Evolutionary conservation across 2,329 filamentous ascomycete species (phyloP).

Genomic region (Ophiostoma sp.): DNA sequence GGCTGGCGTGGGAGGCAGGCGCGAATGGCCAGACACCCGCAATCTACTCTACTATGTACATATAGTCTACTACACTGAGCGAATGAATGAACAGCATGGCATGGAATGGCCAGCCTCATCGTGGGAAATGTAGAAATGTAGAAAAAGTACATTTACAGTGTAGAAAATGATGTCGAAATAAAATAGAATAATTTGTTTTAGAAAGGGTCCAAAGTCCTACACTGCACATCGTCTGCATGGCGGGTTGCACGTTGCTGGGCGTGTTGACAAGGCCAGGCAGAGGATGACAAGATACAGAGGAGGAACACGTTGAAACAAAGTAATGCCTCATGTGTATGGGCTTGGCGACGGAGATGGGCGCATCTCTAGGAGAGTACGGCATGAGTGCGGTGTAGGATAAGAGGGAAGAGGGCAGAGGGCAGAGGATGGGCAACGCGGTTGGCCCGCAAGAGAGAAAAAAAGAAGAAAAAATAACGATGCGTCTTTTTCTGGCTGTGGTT

Average conservation of each 20-base stretch:
- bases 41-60: background rate
- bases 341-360: conserved; percentile 1
- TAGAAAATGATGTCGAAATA: background rate
- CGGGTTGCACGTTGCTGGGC: conserved; percentile 1
- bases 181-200: background rate
- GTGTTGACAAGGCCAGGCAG: background rate
- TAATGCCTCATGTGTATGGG: background rate
- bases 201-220: conserved; percentile 4
- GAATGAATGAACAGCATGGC: conserved; percentile 2
- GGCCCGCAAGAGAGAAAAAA: conserved; percentile 4
- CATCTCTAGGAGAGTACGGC: background rate
- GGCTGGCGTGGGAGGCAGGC: background rate
- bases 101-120: conserved; percentile 13
- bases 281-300: background rate
- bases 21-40: background rate
- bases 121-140: background rate
- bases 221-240: background rate
- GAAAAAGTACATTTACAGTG: background rate
- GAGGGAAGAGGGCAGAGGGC: background rate
- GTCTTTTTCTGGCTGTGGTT: background rate
- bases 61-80: background rate
- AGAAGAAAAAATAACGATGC: background rate
- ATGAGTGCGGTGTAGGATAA: background rate
- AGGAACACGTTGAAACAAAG: background rate
- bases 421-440: background rate